phyloP scores from a whole-genome alignment of 768 basidiomycete genomes.

The Auricularia sp. region DNA sequence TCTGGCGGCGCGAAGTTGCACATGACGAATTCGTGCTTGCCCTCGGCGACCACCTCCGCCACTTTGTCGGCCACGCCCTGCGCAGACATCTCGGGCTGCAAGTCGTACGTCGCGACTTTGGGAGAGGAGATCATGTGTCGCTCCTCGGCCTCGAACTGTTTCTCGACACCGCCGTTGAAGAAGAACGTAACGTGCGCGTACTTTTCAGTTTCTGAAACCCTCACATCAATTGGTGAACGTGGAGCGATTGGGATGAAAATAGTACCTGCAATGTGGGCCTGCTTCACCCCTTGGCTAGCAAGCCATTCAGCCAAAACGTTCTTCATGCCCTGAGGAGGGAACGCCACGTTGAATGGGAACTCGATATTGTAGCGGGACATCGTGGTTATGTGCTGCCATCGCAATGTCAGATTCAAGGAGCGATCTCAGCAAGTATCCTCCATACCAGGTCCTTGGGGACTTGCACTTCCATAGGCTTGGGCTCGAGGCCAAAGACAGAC shows the following conservation, averaged over 20 bases:
- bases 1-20: slow-evolving; percentile 97
- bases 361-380: slow-evolving; percentile 92
- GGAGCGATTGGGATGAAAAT: slow-evolving; percentile 3
- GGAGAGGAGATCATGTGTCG: slow-evolving; percentile 85
- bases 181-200: slow-evolving; percentile 98
- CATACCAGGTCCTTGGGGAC: slow-evolving; percentile 70
- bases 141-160: slow-evolving; percentile 77
- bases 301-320: slow-evolving; percentile 95
- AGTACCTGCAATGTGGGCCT: slow-evolving; percentile 78
- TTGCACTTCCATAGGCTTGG: slow-evolving; percentile 76
- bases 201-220: slow-evolving; percentile 75
- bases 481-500: slow-evolving; percentile 68
- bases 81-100: slow-evolving; percentile 82
- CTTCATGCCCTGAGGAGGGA: slow-evolving; percentile 90
- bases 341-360: slow-evolving; percentile 82
- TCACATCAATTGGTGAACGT: neutral
- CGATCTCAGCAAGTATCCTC: slow-evolving; percentile 15
- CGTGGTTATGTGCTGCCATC: slow-evolving; percentile 67
- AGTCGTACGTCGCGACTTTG: slow-evolving; percentile 91
- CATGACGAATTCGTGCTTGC: slow-evolving; percentile 83
- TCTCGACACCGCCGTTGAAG: slow-evolving; percentile 95
- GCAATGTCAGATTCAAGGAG: neutral
- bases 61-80: slow-evolving; percentile 86
- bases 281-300: slow-evolving; percentile 64
- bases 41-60: slow-evolving; percentile 65